Conservation (phyloP, 2,329 filamentous ascomycete genomes). For the Aspergillus jensenii region DNA sequence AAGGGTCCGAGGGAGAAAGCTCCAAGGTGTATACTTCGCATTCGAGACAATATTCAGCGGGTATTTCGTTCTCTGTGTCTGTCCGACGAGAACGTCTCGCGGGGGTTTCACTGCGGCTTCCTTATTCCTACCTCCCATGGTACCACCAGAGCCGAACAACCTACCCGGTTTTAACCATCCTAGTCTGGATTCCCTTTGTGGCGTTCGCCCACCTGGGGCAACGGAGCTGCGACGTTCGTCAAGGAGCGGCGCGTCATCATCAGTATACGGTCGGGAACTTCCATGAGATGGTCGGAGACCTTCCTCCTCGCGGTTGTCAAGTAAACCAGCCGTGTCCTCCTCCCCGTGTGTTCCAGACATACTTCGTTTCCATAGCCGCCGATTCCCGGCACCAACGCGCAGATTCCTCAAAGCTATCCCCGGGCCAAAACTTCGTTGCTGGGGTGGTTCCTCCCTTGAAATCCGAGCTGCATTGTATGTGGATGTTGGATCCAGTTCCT, state of each 20-base stretch:
- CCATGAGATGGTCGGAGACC: conserved; percentile 60
- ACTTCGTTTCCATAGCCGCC: conserved; percentile 40
- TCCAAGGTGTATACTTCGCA: conserved; percentile 94
- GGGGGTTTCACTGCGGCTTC: conserved; percentile 54
- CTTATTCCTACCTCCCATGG: conserved; percentile 39
- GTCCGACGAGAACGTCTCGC: conserved; percentile 73
- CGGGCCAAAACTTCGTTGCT: conserved; percentile 33
- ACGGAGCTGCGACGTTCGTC: conserved; percentile 39
- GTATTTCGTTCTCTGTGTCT: conserved; percentile 70
- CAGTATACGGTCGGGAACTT: conserved; percentile 54
- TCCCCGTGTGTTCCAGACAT: conserved; percentile 50
- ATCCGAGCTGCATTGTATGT: conserved; percentile 22
- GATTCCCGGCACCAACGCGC: conserved; percentile 49
- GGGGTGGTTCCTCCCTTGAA: conserved; percentile 29
- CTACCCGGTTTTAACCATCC: conserved; percentile 62
- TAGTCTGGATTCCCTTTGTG: conserved; percentile 56
- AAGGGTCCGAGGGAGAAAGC: conserved; percentile 87
- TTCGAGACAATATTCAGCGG: conserved; percentile 92
- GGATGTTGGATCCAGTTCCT: conserved; percentile 46
- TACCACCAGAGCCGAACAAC: conserved; percentile 20
- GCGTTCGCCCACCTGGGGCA: conserved; percentile 39
- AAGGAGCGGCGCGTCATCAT: conserved; percentile 71
- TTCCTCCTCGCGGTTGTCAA: conserved; percentile 62
- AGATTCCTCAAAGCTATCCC: conserved; percentile 51
- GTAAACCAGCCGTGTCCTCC: conserved; percentile 66